Percentiles rank a stretch among this genome's conserved stretches.
Evolutionary conservation across 1,284 basidiomycete genomes (phyloP).

Genomic region (Macrocybe sp.): DNA sequence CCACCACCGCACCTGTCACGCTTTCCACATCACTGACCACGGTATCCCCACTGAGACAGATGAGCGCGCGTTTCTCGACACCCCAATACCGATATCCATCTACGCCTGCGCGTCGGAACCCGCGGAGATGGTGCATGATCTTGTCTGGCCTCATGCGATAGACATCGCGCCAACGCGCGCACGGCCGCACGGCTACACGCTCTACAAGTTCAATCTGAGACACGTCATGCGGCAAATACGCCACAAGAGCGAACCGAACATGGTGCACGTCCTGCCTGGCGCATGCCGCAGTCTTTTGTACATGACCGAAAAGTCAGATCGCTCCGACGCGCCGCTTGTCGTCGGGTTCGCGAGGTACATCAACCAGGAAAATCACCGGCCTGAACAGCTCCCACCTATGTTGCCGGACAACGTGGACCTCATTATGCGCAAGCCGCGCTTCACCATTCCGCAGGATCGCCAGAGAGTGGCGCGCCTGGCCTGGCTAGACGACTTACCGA

Average conservation of each 20-base stretch:
- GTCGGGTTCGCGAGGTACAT: constrained; percentile 32
- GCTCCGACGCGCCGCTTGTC: constrained; percentile 26
- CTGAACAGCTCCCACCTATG: no score
- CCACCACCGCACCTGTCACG: constrained; percentile 15
- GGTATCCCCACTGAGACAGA: constrained; percentile 26
- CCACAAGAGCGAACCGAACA: constrained; percentile 22
- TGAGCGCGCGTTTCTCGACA: constrained; percentile 21
- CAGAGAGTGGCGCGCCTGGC: no score
- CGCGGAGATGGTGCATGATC: constrained; percentile 31
- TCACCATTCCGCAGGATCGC: no score
- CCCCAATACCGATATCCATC: constrained; percentile 48
- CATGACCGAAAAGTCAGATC: constrained; percentile 29
- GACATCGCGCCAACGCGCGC: constrained; percentile 1
- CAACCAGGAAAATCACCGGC: constrained; percentile 22
- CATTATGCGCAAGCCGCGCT: no score
- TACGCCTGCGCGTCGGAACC: constrained; percentile 33
- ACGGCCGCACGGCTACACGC: constrained; percentile 4
- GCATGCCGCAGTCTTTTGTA: constrained; percentile 45
- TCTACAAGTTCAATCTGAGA: constrained; percentile 25
- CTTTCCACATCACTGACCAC: constrained; percentile 50
- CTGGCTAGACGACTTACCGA: no score
- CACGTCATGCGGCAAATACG: constrained; percentile 24
- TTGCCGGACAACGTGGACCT: no score
- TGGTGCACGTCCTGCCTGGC: constrained; percentile 40
- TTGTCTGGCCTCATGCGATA: constrained; percentile 31